Conservation (phyloP, 164 flowering plant species). For the Piper betle region DNA sequence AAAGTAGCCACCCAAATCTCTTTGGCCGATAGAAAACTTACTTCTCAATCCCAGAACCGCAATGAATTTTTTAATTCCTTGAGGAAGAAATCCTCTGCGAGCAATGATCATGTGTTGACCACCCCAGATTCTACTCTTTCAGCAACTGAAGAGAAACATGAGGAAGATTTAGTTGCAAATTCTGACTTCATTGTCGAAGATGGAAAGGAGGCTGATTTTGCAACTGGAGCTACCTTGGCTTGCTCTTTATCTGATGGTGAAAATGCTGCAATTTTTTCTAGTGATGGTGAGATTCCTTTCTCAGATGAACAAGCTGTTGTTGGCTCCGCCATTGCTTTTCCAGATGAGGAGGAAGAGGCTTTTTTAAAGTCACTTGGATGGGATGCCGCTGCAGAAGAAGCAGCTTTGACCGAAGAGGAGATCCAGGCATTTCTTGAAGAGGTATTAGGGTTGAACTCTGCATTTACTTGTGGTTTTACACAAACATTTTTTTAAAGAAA, state of each 20-base stretch:
- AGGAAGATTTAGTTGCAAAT: conserved; percentile 18
- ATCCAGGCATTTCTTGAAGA: conserved; percentile 53
- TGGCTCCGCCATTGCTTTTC: conserved; percentile 15
- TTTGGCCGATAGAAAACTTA: conserved; percentile 39
- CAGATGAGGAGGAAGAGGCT: conserved; percentile 63
- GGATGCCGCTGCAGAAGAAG: conserved; percentile 76
- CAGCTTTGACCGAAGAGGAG: conserved; percentile 83
- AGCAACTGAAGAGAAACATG: conserved; percentile 22
- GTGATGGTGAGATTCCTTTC: conserved; percentile 24
- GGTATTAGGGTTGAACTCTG: conserved; percentile 16
- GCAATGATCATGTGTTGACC: conserved; percentile 11
- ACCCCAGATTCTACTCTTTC: conserved; percentile 20
- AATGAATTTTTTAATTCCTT: conserved; percentile 70
- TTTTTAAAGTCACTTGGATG: conserved; percentile 91
- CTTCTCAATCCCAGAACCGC: conserved; percentile 65
- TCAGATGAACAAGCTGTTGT: conserved; percentile 4
- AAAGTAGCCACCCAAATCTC: conserved; percentile 20
- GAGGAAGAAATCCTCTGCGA: conserved; percentile 48
- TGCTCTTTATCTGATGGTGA: conserved; percentile 21
- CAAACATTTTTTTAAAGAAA: background rate
- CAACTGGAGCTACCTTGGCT: conserved; percentile 10
- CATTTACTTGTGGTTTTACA: background rate
- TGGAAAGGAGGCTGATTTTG: conserved; percentile 8
- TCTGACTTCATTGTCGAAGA: conserved; percentile 16
- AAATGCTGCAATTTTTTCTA: conserved; percentile 6